These are phyloP conservation scores for Priceomyces medius DNA, from an alignment of 805 yeast species.

Conservation along the genomic window DNA sequence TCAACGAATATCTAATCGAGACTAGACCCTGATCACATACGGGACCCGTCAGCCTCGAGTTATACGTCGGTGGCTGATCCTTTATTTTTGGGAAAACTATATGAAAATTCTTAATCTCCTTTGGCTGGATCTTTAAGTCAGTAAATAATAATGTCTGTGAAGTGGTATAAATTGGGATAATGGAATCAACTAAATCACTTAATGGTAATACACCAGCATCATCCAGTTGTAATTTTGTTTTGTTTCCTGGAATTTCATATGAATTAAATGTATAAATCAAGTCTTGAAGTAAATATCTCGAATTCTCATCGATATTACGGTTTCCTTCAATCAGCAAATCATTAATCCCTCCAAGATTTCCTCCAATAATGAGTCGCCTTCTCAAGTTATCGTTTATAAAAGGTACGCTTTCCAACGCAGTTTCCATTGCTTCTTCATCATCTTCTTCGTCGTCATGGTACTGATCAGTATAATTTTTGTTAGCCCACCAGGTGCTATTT, in stretches of 20 bases:
- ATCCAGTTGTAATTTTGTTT: constrained; percentile 6
- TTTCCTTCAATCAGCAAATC: constrained; percentile 25
- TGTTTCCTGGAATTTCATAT: constrained; percentile 8
- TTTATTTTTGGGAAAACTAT: constrained; percentile 23
- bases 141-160: constrained; percentile 39
- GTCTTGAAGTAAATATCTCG: constrained; percentile 33
- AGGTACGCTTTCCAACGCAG: constrained; percentile 21
- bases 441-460: constrained; percentile 21
- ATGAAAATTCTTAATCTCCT: constrained; percentile 16
- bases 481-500: constrained; percentile 33
- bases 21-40: constrained; percentile 39
- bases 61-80: constrained; percentile 41
- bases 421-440: constrained; percentile 21
- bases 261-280: constrained; percentile 32
- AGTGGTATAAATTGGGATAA: constrained; percentile 41
- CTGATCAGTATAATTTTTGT: constrained; percentile 30
- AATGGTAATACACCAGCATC: constrained; percentile 13
- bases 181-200: constrained; percentile 28
- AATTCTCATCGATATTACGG: constrained; percentile 16
- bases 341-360: constrained; percentile 36
- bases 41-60: constrained; percentile 39
- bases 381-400: constrained; percentile 19
- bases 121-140: constrained; percentile 22
- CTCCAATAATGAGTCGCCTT: constrained; percentile 26
- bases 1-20: constrained; percentile 35